phyloP scores from a whole-genome alignment of 1,284 basidiomycete genomes.

The Tylopilus sp. region DNA sequence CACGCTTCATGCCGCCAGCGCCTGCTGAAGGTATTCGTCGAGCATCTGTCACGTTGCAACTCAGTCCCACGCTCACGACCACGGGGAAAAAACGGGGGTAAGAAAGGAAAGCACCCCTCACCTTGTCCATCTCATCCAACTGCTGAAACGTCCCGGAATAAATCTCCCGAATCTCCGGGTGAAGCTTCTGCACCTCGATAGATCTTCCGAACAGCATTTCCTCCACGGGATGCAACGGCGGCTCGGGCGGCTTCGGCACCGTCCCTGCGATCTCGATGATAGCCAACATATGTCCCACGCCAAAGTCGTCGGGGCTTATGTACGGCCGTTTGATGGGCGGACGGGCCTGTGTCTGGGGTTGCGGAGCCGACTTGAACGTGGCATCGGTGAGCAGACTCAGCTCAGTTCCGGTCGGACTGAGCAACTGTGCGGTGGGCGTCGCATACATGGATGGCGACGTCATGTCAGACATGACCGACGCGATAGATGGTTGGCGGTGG shows the following conservation, averaged over 20 bases:
- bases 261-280: slow-evolving; percentile 69
- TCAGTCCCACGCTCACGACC: not conserved
- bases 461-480: slow-evolving; percentile 63
- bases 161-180: slow-evolving; percentile 70
- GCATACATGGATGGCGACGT: slow-evolving; percentile 43
- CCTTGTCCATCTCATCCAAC: slow-evolving; percentile 79
- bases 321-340: slow-evolving; percentile 42
- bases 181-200: slow-evolving; percentile 61
- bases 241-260: slow-evolving; percentile 18
- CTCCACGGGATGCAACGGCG: slow-evolving; percentile 60
- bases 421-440: slow-evolving; percentile 44
- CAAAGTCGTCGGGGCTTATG: slow-evolving; percentile 79
- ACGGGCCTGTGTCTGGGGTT: not conserved
- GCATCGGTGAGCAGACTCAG: slow-evolving; percentile 19
- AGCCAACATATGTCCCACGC: slow-evolving; percentile 77
- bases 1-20: slow-evolving; percentile 17
- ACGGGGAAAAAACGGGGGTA: too few relatives aligned
- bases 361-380: slow-evolving; percentile 22
- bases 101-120: slow-evolving; percentile 23
- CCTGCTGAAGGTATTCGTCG: slow-evolving; percentile 38
- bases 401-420: slow-evolving; percentile 33
- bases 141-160: slow-evolving; percentile 71
- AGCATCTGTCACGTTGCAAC: slow-evolving; percentile 23
- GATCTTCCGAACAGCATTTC: slow-evolving; percentile 69
- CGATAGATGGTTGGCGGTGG: slow-evolving; percentile 57